Conservation (phyloP, 257 asterid genomes). For the Salvia splendens region DNA sequence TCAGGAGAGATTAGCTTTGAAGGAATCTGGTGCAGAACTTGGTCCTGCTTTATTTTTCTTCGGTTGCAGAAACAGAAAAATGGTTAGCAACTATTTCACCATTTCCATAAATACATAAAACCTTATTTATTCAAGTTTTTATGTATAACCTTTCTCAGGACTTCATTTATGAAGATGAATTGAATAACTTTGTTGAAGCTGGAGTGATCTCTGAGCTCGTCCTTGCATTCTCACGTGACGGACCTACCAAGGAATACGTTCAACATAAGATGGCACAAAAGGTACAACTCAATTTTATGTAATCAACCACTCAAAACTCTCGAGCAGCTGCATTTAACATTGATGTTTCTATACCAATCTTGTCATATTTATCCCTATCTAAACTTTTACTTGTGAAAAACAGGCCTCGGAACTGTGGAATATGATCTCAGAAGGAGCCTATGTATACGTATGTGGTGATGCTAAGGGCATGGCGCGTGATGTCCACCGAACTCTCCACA, state of each 20-base stretch:
- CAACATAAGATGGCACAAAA: slow-evolving; percentile 92
- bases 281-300: slow-evolving; percentile 41
- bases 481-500: slow-evolving; percentile 95
- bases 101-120: not conserved
- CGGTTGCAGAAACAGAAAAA: slow-evolving; percentile 89
- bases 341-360: not conserved
- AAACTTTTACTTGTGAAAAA: not conserved
- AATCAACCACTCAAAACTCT: not conserved
- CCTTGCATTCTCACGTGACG: slow-evolving; percentile 93
- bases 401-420: slow-evolving; percentile 89
- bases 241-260: slow-evolving; percentile 84
- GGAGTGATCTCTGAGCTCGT: slow-evolving; percentile 92
- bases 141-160: slow-evolving; percentile 51
- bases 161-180: slow-evolving; percentile 82
- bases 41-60: slow-evolving; percentile 86
- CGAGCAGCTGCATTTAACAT: not conserved
- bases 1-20: slow-evolving; percentile 95
- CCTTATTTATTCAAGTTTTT: slow-evolving; percentile 1
- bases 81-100: slow-evolving; percentile 51
- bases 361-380: not conserved
- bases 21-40: slow-evolving; percentile 84
- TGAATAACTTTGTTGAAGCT: slow-evolving; percentile 57
- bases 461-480: slow-evolving; percentile 99
- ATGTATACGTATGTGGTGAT: slow-evolving; percentile 91
- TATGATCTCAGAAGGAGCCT: slow-evolving; percentile 83